Evolutionary conservation across 257 asterid species (phyloP), one percentile per base, ranked within the genome.

Genomic region (Solanum pennellii): DNA sequence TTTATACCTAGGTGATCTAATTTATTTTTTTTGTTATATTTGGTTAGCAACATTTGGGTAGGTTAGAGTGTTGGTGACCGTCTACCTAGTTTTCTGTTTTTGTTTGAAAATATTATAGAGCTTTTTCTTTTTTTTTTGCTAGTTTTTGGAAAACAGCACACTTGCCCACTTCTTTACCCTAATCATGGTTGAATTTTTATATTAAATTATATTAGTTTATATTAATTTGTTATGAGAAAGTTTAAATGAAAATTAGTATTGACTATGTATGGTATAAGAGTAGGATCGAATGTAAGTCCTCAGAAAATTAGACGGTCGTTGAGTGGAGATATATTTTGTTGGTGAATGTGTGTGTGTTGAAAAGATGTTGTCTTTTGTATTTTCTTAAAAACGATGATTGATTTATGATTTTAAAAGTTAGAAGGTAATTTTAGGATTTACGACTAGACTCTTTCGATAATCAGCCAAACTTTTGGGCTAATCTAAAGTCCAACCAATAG

Each of bases 31-130:
- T 9, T 3, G 27, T 9, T 52, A 52, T 52, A 52, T 73, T 83
- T 73, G 79, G 87, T 41, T 41, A 52, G 88, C 66, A 47, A 86
- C 83, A 86, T 72, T 69, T 69, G 76, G 88, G 88, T 89, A 87
- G 88, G 89, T 87, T 74, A 86, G 65, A 25, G 80, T 89, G 91
- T 87, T 84, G 91, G 91, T 89, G 89, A 89, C 82, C 91, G 86
- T 41, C 88, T 87, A 83, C 68, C 29, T 25, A 79, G 44, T 87
- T 84, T 52, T 66, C 79, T 47, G 86, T 14, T 25, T 29, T 2
- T 84, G 31, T 41, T 84, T 84, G 79, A 84, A 41, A 75, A 74
- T 31, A 33, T 44, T 9, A 27, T 9, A 15, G 25, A 45, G 41
- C 16, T 14, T 3, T 33, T 33, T 33, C 5, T 33, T 33, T 3